Base-by-base conservation (phyloP, 805 yeast genomes). In the Candida khao-thaluensis region DNA sequence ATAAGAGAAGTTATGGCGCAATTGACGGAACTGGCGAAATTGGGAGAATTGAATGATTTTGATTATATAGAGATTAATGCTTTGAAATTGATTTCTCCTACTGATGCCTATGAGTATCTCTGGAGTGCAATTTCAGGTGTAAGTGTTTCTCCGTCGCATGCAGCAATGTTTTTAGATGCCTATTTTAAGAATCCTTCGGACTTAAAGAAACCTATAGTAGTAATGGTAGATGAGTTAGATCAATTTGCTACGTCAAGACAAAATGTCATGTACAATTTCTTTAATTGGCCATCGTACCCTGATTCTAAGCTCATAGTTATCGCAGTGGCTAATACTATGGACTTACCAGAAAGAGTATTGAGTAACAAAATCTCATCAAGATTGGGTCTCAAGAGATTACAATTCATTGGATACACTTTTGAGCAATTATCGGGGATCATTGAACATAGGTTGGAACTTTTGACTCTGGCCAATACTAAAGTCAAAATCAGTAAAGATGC, bases 321-420 rank as follows among this genome's bases (percentile, higher is more conserved):
- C 29, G 97, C 98, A 0, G 89, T 93, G 21, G 97, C 98, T 3
- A 93, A 93, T 59, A 90, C 97, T 0, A 89, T 93, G 96, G 98
- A 93, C 64, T 66, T 93, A 34, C 98, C 99, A 0, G 99, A 93
- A 57, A 70, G 96, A 38, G 73, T 82, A 36, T 66, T 93, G 27
- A 80, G 93, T 14, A 91, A 88, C 60, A 93, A 93, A 60, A 84
- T 89, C 3, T 83, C 96, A 0, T 87, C 96, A 1, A 77, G 99
- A 49, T 69, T 93, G 42, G 99, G 99, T 1, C 70, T 90, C 25
- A 79, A 85, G 7, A 76, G 98, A 60, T 75, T 91, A 28, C 86
- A 85, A 60, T 93, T 93, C 54, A 78, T 88, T 1, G 96, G 98
- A 3, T 93, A 93, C 57, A 80, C 89, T 0, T 84, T 79, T 56